Evolutionary conservation across 208 protist species (phyloP).

Genomic region (Crithidia mellificae): DNA sequence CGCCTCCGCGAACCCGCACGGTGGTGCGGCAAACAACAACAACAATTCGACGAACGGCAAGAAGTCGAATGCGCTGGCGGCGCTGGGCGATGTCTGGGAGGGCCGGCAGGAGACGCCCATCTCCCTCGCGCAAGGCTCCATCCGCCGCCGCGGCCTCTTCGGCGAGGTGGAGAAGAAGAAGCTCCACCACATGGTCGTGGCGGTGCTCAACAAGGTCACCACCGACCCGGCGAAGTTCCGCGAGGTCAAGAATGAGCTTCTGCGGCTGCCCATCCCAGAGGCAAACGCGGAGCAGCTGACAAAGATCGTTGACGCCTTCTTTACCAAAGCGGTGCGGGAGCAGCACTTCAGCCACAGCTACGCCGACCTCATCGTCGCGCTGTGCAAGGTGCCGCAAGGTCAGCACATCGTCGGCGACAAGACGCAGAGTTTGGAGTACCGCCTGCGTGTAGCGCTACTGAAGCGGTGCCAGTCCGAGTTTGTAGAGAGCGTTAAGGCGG

Average conservation of each 20-base stretch:
- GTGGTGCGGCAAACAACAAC: not conserved
- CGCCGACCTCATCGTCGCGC: constrained; percentile 63
- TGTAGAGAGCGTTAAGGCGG: constrained; percentile 28
- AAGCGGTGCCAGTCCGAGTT: constrained; percentile 76
- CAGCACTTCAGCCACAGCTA: constrained; percentile 75
- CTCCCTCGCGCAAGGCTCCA: constrained; percentile 33
- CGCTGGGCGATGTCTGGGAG: constrained; percentile 65
- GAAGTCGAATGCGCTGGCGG: constrained; percentile 39
- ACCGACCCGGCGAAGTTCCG: constrained; percentile 74
- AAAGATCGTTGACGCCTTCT: constrained; percentile 80
- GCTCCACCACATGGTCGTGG: constrained; percentile 76
- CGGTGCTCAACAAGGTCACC: constrained; percentile 86
- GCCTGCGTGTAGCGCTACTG: constrained; percentile 68
- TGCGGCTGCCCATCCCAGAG: constrained; percentile 83
- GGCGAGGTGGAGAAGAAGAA: constrained; percentile 69
- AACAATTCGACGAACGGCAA: constrained; percentile 6
- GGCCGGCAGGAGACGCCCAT: constrained; percentile 76
- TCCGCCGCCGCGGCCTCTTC: constrained; percentile 73
- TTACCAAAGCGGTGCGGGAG: constrained; percentile 78
- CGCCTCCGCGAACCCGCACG: constrained; percentile 7
- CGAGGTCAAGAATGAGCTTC: constrained; percentile 83
- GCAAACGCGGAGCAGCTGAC: constrained; percentile 66
- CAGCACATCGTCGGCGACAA: constrained; percentile 63
- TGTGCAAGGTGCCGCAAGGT: constrained; percentile 66
- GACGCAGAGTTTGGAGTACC: constrained; percentile 68